Base-by-base conservation (phyloP, 129 eudicot genomes). In the Centrapalus pauciflorus region DNA sequence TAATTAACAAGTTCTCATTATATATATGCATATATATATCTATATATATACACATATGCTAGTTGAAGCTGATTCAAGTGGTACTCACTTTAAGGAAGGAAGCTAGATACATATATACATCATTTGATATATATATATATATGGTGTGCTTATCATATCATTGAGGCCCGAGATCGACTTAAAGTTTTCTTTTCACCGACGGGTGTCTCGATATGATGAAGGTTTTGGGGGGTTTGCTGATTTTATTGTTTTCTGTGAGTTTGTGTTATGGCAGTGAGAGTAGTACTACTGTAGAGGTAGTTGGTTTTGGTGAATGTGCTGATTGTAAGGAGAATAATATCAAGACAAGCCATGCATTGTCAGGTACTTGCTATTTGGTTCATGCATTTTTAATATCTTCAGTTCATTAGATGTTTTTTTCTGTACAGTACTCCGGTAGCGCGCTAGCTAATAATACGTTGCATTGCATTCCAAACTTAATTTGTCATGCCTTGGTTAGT, bases 281-380 rank as follows among this genome's bases (percentile, higher is more conserved):
- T n/a, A n/a, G n/a, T n/a, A n/a, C n/a, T 24, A 70, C 76, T 24
- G 81, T 88, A 7, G 82, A 85, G 81, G 98, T 88, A 14, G 86
- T 83, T 72, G 98, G 98, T 19, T 19, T 64, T 3, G 85, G 81
- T 56, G 91, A 88, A 65, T 92, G 98, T 83, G 87, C 91, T 35
- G 96, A 92, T 55, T 92, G 98, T 56, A 76, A 81, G 67, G 84
- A 81, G 55, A 74, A 76, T 41, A 85, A 85, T 80, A 79, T 88
- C 48, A 73, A 88, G 77, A 49, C 90, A 40, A 71, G 57, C 66
- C 87, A 85, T 61, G 98, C 98, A 75, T 66, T 85, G 62, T 74
- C 87, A 74, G 98, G 98, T 92, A 78, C 58, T n/a, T n/a, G n/a
- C n/a, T n/a, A n/a, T n/a, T n/a, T n/a, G n/a, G n/a, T n/a, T n/a